Base-by-base conservation (phyloP, 2,329 filamentous ascomycete species). In the Trichoderma afroharzianum region DNA sequence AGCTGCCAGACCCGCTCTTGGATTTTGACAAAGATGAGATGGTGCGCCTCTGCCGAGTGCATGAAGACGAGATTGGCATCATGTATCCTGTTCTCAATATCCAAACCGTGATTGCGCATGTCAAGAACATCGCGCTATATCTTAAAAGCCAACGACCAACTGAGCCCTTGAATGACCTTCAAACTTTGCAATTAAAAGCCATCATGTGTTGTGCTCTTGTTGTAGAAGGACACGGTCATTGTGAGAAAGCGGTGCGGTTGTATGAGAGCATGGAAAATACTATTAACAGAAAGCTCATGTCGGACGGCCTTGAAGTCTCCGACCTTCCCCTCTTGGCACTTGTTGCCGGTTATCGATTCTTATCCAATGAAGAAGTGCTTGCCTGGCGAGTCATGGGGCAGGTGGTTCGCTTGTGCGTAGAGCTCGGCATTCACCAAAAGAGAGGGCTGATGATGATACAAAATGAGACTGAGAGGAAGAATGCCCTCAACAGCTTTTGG, bases 81-180 rank as follows among this genome's bases (percentile, higher is more conserved):
- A 97, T 97, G 93, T 97, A 97, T 79, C 95, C 95, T 0, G 88
- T 97, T 4, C 81, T 97, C 61, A 88, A 93, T 75, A 92, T 97
- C 43, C 88, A 92, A 55, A 86, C 86, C 55, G 84, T 97, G 50
- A 90, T 93, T 47, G 84, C 85, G 6, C 92, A 97, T 79, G 90
- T 91, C 7, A 90, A 88, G 73, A 86, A 87, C 72, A 83, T 97
- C 1, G 91, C 91, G 70, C 85, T 88, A 0, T 96, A 93, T 79
- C 90, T 96, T 78, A 81, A 81, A 57, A 76, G 76, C 6, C 80
- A 82, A 66, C 78, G 76, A 9, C 75, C 81, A 0, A 74, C 77
- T 8, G 79, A 81, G 57, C 75, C 80, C 36, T 78, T 89, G 71
- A 82, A 83, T 61, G 86, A 88, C 66, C 81, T 84, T 36, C 85